Evolutionary conservation across 352 stramenopile genomes (phyloP), one percentile per base, ranked within the genome.

Genomic region (Hyaloperonospora arabidopsidis): DNA sequence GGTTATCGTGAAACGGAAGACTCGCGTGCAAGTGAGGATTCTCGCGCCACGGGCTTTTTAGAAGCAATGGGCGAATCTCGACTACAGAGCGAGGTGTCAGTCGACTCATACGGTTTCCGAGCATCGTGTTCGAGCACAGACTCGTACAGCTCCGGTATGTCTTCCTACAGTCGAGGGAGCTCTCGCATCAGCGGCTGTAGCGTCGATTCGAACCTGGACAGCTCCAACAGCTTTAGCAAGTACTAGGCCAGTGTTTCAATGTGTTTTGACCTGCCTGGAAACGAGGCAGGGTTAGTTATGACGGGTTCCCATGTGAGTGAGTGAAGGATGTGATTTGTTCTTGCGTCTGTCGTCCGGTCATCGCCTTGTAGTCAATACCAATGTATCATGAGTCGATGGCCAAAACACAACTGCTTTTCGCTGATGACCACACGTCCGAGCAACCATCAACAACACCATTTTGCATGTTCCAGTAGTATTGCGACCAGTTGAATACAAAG

Each of bases 71-170:
- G 65, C 13, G 46, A 64, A 22, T 72, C 74, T 28, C 74, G 77
- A 4, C 47, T 79, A 5, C 63, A 83, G 23, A 88, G 77, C 18
- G 77, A 87, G 45, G 66, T 75, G 29, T 90, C 80, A 0, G 73
- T 86, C 32, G 80, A 88, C 52, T 88, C 80, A 61, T 90, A 88
- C 53, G 68, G 61, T 34, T 79, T 73, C 64, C 77, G 68, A 49
- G 66, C 67, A 22, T 86, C 80, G 12, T 67, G 67, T 18, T 56
- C 52, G 7, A 84, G 70, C n/a, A 65, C 58, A 8, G 79, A 89
- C 57, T 89, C 79, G 52, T 89, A 89, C 67, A 67, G 65, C 49
- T 87, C 77, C 12, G 73, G 73, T 1, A 62, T 83, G 50, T 84
- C 73, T 21, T 48, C 67, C 11, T 84, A 84, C 73, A 86, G 70